phyloP scores from a whole-genome alignment of 768 basidiomycete genomes.

The Hemileccinum impolitum region DNA sequence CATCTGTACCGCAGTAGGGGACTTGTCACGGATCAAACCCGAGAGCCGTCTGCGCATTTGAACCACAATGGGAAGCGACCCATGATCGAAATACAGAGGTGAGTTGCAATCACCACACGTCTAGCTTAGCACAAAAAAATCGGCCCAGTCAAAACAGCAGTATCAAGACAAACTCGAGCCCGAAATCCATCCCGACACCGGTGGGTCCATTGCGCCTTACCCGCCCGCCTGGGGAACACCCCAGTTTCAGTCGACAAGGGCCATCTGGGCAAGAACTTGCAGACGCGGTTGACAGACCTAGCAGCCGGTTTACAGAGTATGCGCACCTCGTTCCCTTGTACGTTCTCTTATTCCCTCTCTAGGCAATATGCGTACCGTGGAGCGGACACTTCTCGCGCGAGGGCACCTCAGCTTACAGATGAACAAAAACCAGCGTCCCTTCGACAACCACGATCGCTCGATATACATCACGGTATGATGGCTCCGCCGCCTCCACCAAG shows the following conservation, averaged over 20 bases:
- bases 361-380: slow-evolving; percentile 71
- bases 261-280: slow-evolving; percentile 9
- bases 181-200: slow-evolving; percentile 53
- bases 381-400: slow-evolving; percentile 41
- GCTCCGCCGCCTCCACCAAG: slow-evolving; percentile 28
- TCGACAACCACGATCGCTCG: slow-evolving; percentile 34
- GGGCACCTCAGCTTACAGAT: slow-evolving; percentile 38
- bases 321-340: slow-evolving; percentile 13
- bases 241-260: slow-evolving; percentile 31
- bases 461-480: slow-evolving; percentile 30
- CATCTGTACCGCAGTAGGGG: slow-evolving; percentile 41
- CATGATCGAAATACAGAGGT: slow-evolving; percentile 47
- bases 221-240: slow-evolving; percentile 56
- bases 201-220: slow-evolving; percentile 65
- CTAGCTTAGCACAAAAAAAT: background rate
- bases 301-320: slow-evolving; percentile 51
- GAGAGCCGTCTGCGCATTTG: slow-evolving; percentile 34
- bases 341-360: slow-evolving; percentile 8
- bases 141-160: slow-evolving; percentile 18
- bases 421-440: slow-evolving; percentile 39
- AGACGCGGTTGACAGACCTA: slow-evolving; percentile 38
- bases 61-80: slow-evolving; percentile 68
- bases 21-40: slow-evolving; percentile 22
- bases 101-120: slow-evolving; percentile 13
- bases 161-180: slow-evolving; percentile 51